Conservation (phyloP, 192 early-diverging fungal species). For the Spizellomyces punctatus region DNA sequence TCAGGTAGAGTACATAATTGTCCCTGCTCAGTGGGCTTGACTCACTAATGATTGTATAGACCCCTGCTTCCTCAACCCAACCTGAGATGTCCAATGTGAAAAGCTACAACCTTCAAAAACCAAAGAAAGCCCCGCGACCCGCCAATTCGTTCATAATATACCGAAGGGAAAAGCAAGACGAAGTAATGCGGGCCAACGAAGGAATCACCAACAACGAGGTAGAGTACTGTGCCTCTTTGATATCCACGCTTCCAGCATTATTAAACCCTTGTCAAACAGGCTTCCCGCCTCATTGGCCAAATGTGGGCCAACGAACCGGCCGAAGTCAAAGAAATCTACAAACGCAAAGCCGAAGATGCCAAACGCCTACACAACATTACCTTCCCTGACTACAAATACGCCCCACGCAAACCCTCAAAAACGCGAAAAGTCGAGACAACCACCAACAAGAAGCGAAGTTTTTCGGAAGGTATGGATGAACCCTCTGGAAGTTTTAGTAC, state of each 20-base stretch:
- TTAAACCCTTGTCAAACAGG: conserved; percentile 13
- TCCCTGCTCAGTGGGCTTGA: not conserved
- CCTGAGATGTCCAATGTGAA: not conserved
- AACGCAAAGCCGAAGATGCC: conserved; percentile 44
- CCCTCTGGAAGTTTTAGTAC: too few relatives aligned
- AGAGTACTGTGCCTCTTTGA: conserved; percentile 43
- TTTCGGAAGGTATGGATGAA: not conserved
- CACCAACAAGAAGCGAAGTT: conserved; percentile 14
- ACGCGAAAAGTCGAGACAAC: not conserved
- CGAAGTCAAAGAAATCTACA: conserved; percentile 56
- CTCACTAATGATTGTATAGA: not conserved
- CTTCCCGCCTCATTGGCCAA: conserved; percentile 60
- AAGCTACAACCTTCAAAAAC: conserved; percentile 21
- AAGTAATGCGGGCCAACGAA: conserved; percentile 45
- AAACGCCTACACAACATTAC: conserved; percentile 51
- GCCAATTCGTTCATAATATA: conserved; percentile 71
- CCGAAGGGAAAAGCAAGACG: conserved; percentile 58
- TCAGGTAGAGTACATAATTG: not conserved
- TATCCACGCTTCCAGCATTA: not conserved
- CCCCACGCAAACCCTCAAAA: conserved; percentile 34
- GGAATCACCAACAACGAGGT: conserved; percentile 58
- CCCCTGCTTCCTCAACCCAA: not conserved
- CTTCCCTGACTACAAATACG: conserved; percentile 57
- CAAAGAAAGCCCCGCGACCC: conserved; percentile 42
- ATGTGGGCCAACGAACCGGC: conserved; percentile 64